These are phyloP conservation scores for Diaporthe citri DNA, from an alignment of 2,329 filamentous ascomycete genomes.

Conservation along the genomic window DNA sequence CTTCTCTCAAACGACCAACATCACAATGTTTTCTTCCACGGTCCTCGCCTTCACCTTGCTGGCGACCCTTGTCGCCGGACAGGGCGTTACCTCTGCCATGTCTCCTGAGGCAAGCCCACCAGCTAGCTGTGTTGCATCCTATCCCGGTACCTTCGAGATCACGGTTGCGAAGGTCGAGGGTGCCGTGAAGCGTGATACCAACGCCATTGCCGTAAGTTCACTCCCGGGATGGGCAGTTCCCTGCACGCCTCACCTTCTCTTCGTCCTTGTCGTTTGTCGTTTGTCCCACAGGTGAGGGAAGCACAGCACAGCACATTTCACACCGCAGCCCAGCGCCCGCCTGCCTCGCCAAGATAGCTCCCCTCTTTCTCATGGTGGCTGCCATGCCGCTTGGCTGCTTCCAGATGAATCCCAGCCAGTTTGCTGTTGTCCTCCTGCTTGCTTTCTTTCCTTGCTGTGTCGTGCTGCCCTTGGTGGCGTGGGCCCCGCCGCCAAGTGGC, in stretches of 20 bases:
- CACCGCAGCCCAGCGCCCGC: neutral
- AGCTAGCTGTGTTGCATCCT: conserved; percentile 63
- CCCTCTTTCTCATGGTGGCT: neutral
- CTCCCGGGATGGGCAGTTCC: neutral
- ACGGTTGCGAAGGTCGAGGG: conserved; percentile 59
- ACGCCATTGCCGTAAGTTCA: conserved; percentile 46
- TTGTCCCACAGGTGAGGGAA: neutral
- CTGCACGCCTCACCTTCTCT: neutral
- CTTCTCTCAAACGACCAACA: neutral
- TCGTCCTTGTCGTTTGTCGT: neutral
- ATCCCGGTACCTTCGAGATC: conserved; percentile 69
- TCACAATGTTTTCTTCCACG: conserved; percentile 46
- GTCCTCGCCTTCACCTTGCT: conserved; percentile 58
- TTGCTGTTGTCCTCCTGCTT: neutral
- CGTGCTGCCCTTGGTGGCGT: neutral
- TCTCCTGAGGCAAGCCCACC: conserved; percentile 58
- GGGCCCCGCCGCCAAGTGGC: neutral
- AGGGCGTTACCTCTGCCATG: conserved; percentile 60
- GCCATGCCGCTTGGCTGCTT: neutral
- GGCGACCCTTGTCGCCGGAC: conserved; percentile 56
- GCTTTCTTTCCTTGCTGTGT: neutral
- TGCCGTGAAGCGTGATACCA: conserved; percentile 52
- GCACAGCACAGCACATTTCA: neutral
- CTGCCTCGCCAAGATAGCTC: neutral
- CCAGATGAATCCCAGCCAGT: neutral